A percentile compares a stretch with the other conserved stretches of the same genome.
phyloP scores from a whole-genome alignment of 2,329 filamentous ascomycete genomes.

The Stachybotrys chlorohalonatus region DNA sequence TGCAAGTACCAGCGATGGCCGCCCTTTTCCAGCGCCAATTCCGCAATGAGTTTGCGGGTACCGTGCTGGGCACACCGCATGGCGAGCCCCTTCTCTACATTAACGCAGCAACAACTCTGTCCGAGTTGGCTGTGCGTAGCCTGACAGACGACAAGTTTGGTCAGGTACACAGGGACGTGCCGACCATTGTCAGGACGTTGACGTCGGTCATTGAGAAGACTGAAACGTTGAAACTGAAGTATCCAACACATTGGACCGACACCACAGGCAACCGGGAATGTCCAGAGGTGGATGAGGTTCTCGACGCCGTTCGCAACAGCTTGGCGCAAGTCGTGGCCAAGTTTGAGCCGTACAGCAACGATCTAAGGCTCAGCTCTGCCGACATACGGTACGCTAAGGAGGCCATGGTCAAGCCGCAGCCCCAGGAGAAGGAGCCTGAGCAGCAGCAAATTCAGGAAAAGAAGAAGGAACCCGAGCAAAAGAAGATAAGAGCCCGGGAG shows the following conservation, averaged over 20 bases:
- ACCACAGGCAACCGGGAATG: constrained; percentile 44
- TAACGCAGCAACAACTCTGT: constrained; percentile 63
- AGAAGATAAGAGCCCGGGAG: constrained; percentile 3
- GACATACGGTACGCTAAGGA: constrained; percentile 70
- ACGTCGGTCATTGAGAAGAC: constrained; percentile 60
- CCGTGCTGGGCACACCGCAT: constrained; percentile 66
- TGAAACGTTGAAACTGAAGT: constrained; percentile 52
- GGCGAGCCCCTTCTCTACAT: constrained; percentile 60
- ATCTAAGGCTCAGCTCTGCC: constrained; percentile 58
- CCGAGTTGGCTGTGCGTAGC: constrained; percentile 61
- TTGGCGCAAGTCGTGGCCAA: constrained; percentile 56
- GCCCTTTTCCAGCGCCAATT: constrained; percentile 64
- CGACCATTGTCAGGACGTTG: constrained; percentile 63
- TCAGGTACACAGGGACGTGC: constrained; percentile 75
- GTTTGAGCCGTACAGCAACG: constrained; percentile 66
- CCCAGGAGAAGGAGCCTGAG: constrained; percentile 16
- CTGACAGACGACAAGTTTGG: constrained; percentile 76
- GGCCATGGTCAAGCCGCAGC: constrained; percentile 31
- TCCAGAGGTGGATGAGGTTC: constrained; percentile 62
- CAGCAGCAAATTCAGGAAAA: constrained; percentile 19
- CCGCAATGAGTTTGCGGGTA: constrained; percentile 51
- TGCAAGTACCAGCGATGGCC: constrained; percentile 48
- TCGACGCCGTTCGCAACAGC: constrained; percentile 54
- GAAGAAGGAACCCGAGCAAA: constrained; percentile 7
- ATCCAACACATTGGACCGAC: constrained; percentile 73